These are phyloP conservation scores for Odonthalia washingtoniensis DNA, from an alignment of 31 red algal genomes.

Conservation along the genomic window DNA sequence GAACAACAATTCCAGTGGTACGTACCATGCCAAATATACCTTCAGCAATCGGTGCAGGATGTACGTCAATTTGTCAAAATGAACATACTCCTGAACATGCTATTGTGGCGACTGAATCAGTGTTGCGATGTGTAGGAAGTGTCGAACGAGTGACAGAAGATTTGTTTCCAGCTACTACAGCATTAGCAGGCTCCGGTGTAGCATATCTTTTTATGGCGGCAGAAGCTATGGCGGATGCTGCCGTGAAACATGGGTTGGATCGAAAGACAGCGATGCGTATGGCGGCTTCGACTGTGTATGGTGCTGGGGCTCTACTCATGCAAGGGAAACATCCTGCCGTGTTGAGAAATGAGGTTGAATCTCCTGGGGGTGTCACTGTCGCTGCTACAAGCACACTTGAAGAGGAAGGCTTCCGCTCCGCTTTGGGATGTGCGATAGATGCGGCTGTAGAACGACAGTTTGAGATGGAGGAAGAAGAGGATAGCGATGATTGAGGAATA, in stretches of 20 bases:
- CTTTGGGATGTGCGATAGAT: constrained; percentile 65
- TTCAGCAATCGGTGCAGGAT: constrained; percentile 40
- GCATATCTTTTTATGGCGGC: constrained; percentile 72
- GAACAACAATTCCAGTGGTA: constrained; percentile 44
- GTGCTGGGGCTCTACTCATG: constrained; percentile 63
- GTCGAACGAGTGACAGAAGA: constrained; percentile 60
- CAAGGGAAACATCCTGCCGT: constrained; percentile 70
- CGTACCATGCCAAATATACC: constrained; percentile 88
- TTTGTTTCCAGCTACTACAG: constrained; percentile 58
- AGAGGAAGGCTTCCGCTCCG: constrained; percentile 61
- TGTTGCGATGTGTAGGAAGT: constrained; percentile 59
- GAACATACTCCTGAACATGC: constrained; percentile 29
- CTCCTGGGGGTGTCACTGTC: constrained; percentile 88
- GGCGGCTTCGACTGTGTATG: constrained; percentile 68
- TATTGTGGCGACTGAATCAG: constrained; percentile 13
- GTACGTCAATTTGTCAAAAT: constrained; percentile 49
- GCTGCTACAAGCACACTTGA: constrained; percentile 74
- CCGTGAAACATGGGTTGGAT: constrained; percentile 73
- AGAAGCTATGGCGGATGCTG: constrained; percentile 87
- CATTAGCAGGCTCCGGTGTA: constrained; percentile 67
- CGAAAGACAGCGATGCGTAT: constrained; percentile 55
- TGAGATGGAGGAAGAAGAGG: constrained; percentile 56
- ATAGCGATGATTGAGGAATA: no score
- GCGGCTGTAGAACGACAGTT: constrained; percentile 56
- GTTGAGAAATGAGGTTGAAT: constrained; percentile 86